Evolutionary conservation across 176 grass and related monocot species (phyloP).

Genomic region (Avena atlantica): DNA sequence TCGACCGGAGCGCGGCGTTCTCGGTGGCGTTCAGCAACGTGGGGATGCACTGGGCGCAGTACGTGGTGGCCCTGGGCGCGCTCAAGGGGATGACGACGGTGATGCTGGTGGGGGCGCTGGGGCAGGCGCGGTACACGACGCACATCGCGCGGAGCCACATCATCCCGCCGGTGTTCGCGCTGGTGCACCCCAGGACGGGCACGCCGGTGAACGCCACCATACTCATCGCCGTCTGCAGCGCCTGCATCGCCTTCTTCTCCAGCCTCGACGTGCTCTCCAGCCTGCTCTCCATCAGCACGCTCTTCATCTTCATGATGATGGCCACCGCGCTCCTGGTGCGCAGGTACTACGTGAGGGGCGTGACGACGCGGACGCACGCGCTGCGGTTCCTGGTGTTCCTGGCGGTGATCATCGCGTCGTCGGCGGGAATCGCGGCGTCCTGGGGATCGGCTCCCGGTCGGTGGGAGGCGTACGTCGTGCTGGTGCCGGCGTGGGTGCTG

Average conservation of each 20-base stretch:
- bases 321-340: constrained; percentile 80
- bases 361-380: constrained; percentile 53
- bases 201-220: constrained; percentile 82
- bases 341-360: constrained; percentile 71
- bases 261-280: constrained; percentile 73
- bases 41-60: constrained; percentile 87
- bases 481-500: constrained; percentile 68
- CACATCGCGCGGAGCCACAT: constrained; percentile 98
- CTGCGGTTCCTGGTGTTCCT: constrained; percentile 51
- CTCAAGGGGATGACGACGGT: constrained; percentile 99
- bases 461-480: constrained; percentile 65
- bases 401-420: constrained; percentile 55
- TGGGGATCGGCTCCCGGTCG: constrained; percentile 62
- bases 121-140: constrained; percentile 81
- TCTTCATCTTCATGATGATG: constrained; percentile 99
- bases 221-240: constrained; percentile 56
- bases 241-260: constrained; percentile 87
- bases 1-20: constrained; percentile 69
- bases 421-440: constrained; percentile 68
- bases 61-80: constrained; percentile 85
- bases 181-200: constrained; percentile 87
- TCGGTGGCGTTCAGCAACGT: constrained; percentile 77
- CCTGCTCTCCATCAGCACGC: constrained; percentile 80
- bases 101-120: constrained; percentile 83
- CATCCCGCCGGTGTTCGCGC: constrained; percentile 88